A percentile compares a stretch with the other conserved stretches of the same genome.
Conservation (phyloP, 176 grass and related monocot genomes). For the Miscanthus lutarioriparius region DNA sequence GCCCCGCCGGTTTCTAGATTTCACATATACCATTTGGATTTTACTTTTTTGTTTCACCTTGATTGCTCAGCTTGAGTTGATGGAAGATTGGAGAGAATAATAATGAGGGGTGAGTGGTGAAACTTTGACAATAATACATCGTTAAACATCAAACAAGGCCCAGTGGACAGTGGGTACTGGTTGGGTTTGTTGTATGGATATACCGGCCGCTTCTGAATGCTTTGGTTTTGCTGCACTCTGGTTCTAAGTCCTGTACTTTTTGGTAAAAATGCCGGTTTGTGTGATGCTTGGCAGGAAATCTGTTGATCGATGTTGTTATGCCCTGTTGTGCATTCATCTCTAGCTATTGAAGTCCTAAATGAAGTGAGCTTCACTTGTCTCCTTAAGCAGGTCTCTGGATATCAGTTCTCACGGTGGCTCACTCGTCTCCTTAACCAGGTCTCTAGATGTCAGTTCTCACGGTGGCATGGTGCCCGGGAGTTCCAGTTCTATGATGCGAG, state of each 20-base stretch:
- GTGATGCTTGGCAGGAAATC: not conserved
- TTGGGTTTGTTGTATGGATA: slow-evolving; percentile 43
- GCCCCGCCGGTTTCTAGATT: slow-evolving; percentile 45
- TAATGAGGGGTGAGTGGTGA: slow-evolving; percentile 32
- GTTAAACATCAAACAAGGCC: slow-evolving; percentile 21
- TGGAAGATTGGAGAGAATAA: slow-evolving; percentile 60
- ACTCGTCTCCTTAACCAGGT: not conserved
- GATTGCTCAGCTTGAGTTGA: slow-evolving; percentile 55
- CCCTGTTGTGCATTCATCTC: not conserved
- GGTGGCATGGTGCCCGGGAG: not conserved
- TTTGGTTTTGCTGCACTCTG: slow-evolving; percentile 23
- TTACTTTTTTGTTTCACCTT: slow-evolving; percentile 10
- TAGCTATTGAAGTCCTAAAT: not conserved
- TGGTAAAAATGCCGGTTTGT: not conserved
- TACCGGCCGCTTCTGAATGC: not conserved
- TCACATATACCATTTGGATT: slow-evolving; percentile 42
- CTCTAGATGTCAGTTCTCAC: not conserved
- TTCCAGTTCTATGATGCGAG: not conserved
- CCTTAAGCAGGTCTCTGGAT: too few species aligned
- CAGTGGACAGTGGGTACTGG: slow-evolving; percentile 29
- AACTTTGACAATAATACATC: slow-evolving; percentile 42
- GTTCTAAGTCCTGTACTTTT: not conserved
- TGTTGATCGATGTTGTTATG: not conserved
- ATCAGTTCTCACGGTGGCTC: too few species aligned
- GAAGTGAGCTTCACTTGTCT: not conserved